Percentiles rank a stretch among this genome's conserved stretches.
Evolutionary conservation across 1,284 basidiomycete species (phyloP).

Genomic region (Leccinum fallax): DNA sequence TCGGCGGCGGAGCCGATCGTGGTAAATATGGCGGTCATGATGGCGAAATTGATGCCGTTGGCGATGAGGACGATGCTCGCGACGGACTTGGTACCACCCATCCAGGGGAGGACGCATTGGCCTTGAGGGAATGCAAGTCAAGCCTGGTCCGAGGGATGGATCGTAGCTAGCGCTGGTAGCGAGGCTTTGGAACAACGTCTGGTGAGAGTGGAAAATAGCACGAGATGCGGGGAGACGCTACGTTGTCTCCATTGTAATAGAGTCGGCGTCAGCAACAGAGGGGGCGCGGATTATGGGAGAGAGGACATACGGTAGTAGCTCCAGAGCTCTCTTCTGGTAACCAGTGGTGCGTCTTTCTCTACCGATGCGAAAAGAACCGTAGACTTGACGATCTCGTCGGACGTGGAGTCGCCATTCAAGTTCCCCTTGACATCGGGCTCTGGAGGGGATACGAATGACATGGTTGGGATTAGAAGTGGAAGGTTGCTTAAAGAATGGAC

Average conservation of each 20-base stretch:
- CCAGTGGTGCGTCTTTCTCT: conserved; percentile 53
- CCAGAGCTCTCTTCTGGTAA: conserved; percentile 68
- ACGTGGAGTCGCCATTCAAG: conserved; percentile 4
- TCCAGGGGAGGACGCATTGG: conserved; percentile 76
- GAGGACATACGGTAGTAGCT: conserved; percentile 61
- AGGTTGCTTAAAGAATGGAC: background rate
- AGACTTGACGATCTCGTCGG: conserved; percentile 2
- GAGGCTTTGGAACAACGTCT: conserved; percentile 74
- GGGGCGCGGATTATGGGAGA: conserved; percentile 10
- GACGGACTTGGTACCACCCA: conserved; percentile 65
- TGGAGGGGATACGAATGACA: conserved; percentile 8
- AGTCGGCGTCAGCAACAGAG: conserved; percentile 26
- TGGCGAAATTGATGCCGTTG: conserved; percentile 77
- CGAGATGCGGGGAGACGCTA: conserved; percentile 26
- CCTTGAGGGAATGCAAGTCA: conserved; percentile 65
- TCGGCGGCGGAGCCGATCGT: conserved; percentile 82
- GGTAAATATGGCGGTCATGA: conserved; percentile 81
- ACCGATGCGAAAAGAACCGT: conserved; percentile 36
- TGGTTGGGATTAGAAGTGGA: background rate
- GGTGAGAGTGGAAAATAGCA: conserved; percentile 11
- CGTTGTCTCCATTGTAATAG: conserved; percentile 74
- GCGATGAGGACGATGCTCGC: conserved; percentile 75
- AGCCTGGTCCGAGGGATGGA: conserved; percentile 63
- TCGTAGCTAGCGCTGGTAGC: conserved; percentile 71
- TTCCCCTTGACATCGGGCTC: conserved; percentile 2